Evolutionary conservation across 257 asterid species (phyloP).

Genomic region (Cordia subcordata): DNA sequence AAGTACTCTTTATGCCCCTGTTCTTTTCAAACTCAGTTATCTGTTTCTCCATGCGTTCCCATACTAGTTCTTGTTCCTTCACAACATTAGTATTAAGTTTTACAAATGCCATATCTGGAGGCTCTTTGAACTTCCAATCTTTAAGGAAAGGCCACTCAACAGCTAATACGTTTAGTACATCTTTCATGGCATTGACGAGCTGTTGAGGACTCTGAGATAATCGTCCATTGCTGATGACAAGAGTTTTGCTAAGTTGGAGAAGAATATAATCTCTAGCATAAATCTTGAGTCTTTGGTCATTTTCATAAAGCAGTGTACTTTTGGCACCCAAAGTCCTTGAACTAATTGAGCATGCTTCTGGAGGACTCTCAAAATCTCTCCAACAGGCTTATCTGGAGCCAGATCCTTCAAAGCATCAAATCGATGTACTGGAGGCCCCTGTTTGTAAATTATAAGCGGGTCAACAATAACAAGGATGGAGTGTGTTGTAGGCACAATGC

Average conservation of each 20-base stretch:
- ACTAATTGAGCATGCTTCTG: slow-evolving; percentile 60
- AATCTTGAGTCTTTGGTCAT: slow-evolving; percentile 28
- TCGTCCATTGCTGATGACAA: slow-evolving; percentile 25
- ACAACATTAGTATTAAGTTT: slow-evolving; percentile 49
- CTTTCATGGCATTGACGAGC: slow-evolving; percentile 33
- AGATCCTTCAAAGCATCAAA: slow-evolving; percentile 69
- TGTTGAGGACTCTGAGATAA: slow-evolving; percentile 18
- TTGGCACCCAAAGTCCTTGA: slow-evolving; percentile 92
- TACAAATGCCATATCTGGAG: slow-evolving; percentile 52
- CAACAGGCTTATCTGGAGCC: slow-evolving; percentile 57
- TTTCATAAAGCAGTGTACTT: slow-evolving; percentile 42
- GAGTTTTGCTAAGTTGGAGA: slow-evolving; percentile 52
- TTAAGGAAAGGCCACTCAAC: slow-evolving; percentile 35
- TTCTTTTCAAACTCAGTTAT: slow-evolving; percentile 22
- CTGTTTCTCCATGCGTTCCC: slow-evolving; percentile 43
- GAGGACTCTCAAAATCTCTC: slow-evolving; percentile 57
- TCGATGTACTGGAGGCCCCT: slow-evolving; percentile 76
- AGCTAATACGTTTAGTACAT: slow-evolving; percentile 50
- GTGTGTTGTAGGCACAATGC: too few species aligned
- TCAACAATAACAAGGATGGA: neutral
- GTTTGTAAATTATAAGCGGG: slow-evolving; percentile 7
- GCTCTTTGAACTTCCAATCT: slow-evolving; percentile 82
- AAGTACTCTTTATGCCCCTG: slow-evolving; percentile 26
- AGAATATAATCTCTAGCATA: slow-evolving; percentile 62
- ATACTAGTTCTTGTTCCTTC: slow-evolving; percentile 45